phyloP scores from a whole-genome alignment of 225 moss, liverwort and hornwort genomes.

The Ulota crispa region DNA sequence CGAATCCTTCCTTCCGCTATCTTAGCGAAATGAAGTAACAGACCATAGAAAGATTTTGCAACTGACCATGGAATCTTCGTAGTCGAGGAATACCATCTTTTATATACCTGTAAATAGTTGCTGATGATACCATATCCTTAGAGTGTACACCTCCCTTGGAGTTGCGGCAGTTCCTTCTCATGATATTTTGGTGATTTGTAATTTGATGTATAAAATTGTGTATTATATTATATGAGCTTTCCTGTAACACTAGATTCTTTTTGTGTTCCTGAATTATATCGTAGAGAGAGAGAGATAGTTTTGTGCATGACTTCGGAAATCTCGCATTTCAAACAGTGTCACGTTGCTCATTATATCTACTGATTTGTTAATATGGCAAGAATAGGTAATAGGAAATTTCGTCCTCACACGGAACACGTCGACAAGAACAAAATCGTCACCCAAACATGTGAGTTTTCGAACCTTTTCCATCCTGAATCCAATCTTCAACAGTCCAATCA shows the following conservation, averaged over 20 bases:
- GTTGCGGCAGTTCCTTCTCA: conserved; percentile 4
- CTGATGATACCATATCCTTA: conserved; percentile 15
- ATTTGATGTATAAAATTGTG: conserved; percentile 21
- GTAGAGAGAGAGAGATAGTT: not conserved
- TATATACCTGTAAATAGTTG: conserved; percentile 44
- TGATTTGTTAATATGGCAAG: not conserved
- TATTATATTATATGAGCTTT: not conserved
- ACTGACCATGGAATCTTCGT: conserved; percentile 22
- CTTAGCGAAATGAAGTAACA: conserved; percentile 12
- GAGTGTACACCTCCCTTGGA: conserved; percentile 34
- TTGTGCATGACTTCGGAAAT: not conserved
- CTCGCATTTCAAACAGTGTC: not conserved
- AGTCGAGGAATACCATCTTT: conserved; percentile 9
- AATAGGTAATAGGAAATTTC: not conserved
- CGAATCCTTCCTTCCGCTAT: conserved; percentile 4
- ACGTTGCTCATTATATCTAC: not conserved
- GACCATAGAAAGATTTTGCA: conserved; percentile 34
- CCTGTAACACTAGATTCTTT: not conserved
- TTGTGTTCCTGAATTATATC: not conserved
- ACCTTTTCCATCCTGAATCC: not conserved
- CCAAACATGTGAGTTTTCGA: not conserved
- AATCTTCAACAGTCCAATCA: not conserved
- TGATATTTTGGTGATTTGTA: conserved; percentile 7
- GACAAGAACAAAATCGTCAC: not conserved
- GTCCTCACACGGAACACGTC: not conserved